Evolutionary conservation across 345 rosid species (phyloP).

Genomic region (Pseudoturritis turrita): DNA sequence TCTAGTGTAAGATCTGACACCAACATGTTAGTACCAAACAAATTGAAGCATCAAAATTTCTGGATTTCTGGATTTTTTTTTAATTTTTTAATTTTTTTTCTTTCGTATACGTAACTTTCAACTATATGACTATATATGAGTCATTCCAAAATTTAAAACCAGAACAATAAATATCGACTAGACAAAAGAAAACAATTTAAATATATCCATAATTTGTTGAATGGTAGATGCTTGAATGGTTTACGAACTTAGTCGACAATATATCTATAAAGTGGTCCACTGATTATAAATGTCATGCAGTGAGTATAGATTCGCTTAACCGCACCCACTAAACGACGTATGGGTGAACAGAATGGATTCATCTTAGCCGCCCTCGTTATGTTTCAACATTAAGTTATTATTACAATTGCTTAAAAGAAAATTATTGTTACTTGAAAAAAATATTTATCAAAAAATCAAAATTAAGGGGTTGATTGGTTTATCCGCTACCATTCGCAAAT

Average conservation of each 20-base stretch:
- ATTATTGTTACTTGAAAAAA: too few species aligned
- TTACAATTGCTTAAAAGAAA: too few species aligned
- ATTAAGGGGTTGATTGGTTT: too few species aligned
- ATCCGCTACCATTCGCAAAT: too few species aligned
- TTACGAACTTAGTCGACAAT: neutral
- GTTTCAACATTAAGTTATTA: too few species aligned
- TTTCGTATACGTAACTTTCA: neutral
- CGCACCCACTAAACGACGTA: neutral
- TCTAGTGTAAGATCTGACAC: too few species aligned
- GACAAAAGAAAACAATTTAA: neutral
- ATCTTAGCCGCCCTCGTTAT: too few species aligned
- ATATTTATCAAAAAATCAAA: too few species aligned
- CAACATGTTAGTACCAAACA: too few species aligned
- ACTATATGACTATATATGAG: neutral
- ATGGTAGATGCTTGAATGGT: neutral
- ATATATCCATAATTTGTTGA: neutral
- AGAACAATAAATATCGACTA: neutral
- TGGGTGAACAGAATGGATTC: neutral
- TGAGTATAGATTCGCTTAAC: neutral
- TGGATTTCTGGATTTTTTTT: too few species aligned
- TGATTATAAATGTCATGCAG: neutral
- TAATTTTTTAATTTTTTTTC: too few species aligned
- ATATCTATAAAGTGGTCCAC: neutral
- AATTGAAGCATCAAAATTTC: too few species aligned
- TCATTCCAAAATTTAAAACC: neutral